Evolutionary conservation across 768 basidiomycete genomes (phyloP).

Genomic region (Rhodosporidiobolus odoratus): DNA sequence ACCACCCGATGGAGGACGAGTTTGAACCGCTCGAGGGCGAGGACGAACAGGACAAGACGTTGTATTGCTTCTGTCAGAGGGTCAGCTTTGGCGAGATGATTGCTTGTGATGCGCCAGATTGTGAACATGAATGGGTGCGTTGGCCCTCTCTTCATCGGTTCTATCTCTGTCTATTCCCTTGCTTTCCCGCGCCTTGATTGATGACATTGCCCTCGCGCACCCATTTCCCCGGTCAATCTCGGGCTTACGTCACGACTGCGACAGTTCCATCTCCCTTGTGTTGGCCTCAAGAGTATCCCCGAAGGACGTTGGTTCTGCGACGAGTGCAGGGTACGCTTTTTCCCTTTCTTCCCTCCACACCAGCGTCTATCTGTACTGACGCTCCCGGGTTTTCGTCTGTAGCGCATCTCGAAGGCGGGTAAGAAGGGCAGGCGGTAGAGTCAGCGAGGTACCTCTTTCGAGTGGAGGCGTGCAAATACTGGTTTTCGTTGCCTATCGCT

Average conservation of each 20-base stretch:
- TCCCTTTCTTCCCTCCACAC: background rate
- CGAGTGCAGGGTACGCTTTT: conserved; percentile 28
- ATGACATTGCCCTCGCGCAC: no score
- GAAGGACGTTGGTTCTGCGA: conserved; percentile 38
- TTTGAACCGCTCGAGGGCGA: conserved; percentile 26
- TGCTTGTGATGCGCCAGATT: conserved; percentile 35
- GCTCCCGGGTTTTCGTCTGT: background rate
- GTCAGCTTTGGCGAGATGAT: conserved; percentile 41
- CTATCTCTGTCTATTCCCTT: background rate
- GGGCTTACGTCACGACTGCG: no score
- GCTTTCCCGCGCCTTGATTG: background rate
- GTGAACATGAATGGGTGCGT: conserved; percentile 39
- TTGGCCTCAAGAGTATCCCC: conserved; percentile 36
- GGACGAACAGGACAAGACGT: conserved; percentile 36
- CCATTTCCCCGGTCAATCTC: no score
- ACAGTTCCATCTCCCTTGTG: conserved; percentile 38
- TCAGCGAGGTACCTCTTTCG: no score
- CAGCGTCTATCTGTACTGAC: no score
- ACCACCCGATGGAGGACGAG: conserved; percentile 14
- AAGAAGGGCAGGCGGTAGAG: conserved; percentile 23
- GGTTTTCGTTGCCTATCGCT: no score
- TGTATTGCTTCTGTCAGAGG: conserved; percentile 38
- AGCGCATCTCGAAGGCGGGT: conserved; percentile 21
- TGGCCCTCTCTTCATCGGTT: no score
- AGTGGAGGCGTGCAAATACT: no score